phyloP scores from a whole-genome alignment of 2,329 filamentous ascomycete genomes.

The Fusarium pseudograminearum region DNA sequence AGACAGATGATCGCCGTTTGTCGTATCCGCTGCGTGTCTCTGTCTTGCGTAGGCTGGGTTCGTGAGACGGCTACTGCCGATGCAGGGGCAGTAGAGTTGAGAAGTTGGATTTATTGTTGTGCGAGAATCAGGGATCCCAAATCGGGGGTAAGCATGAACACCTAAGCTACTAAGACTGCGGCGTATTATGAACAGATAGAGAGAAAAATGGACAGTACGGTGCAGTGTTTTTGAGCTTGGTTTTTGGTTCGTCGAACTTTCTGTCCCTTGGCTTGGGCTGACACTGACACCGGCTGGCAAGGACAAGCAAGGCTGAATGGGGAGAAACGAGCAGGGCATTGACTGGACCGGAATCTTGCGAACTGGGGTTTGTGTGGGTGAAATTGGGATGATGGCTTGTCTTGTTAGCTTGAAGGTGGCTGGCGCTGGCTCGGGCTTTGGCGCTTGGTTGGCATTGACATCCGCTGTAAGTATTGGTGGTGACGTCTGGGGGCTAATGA shows the following conservation, averaged over 20 bases:
- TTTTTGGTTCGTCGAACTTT: conserved; percentile 37
- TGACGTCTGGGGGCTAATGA: conserved; percentile 35
- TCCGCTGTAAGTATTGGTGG: conserved; percentile 20
- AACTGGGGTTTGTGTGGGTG: conserved; percentile 35
- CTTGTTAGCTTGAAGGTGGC: conserved; percentile 36
- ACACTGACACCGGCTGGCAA: conserved; percentile 35
- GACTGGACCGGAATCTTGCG: conserved; percentile 36
- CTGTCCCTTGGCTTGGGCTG: conserved; percentile 34
- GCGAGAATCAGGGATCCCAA: conserved; percentile 26
- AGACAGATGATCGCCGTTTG: conserved; percentile 31
- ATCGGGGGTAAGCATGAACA: conserved; percentile 16
- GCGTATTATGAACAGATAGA: conserved; percentile 10
- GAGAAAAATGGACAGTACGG: conserved; percentile 7
- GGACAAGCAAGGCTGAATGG: conserved; percentile 43
- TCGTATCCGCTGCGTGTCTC: conserved; percentile 45
- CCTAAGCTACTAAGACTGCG: conserved; percentile 8
- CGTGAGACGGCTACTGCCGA: conserved; percentile 42
- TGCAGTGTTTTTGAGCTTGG: conserved; percentile 10
- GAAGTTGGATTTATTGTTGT: conserved; percentile 34
- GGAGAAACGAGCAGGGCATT: conserved; percentile 34
- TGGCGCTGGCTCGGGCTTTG: conserved; percentile 28
- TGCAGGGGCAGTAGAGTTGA: conserved; percentile 41
- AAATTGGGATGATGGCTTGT: conserved; percentile 38
- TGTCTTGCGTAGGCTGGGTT: conserved; percentile 42
- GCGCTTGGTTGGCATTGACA: conserved; percentile 30